Percentiles rank a stretch among this genome's conserved stretches.
These are phyloP conservation scores for Syzygium grande DNA, from an alignment of 345 rosid genomes.

Conservation along the genomic window DNA sequence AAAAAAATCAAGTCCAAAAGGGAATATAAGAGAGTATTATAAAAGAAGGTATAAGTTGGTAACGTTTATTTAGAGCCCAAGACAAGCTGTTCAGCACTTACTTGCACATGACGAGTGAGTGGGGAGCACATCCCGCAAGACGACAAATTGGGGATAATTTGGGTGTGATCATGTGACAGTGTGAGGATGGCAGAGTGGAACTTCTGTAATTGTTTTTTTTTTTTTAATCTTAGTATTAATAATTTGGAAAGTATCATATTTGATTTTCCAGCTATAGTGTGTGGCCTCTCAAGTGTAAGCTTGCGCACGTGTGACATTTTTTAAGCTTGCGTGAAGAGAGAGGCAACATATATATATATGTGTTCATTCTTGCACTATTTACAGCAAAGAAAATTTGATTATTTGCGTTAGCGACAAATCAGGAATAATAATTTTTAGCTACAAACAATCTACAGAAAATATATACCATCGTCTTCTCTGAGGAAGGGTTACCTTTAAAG, in stretches of 20 bases:
- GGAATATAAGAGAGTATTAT: background rate
- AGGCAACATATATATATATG: background rate
- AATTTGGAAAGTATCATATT: background rate
- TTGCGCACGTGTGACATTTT: background rate
- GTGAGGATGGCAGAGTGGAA: background rate
- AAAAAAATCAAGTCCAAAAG: background rate
- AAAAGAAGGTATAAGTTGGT: background rate
- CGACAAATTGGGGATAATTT: background rate
- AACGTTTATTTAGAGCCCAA: background rate
- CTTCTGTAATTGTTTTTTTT: background rate
- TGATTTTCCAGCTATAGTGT: background rate
- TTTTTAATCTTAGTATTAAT: background rate
- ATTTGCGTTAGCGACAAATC: background rate
- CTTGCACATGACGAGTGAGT: background rate
- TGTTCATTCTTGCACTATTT: background rate
- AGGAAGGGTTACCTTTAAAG: background rate
- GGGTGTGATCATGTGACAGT: background rate
- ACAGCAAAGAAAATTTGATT: background rate
- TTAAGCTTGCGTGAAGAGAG: background rate
- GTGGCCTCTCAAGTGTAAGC: background rate
- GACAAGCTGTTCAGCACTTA: slow-evolving; percentile 1
- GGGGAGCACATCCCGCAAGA: background rate
- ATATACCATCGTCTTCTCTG: background rate
- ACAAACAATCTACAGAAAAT: background rate
- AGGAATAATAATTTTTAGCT: background rate